These are phyloP conservation scores for Didymella glomerata DNA, from an alignment of 2,329 filamentous ascomycete genomes.

Conservation along the genomic window DNA sequence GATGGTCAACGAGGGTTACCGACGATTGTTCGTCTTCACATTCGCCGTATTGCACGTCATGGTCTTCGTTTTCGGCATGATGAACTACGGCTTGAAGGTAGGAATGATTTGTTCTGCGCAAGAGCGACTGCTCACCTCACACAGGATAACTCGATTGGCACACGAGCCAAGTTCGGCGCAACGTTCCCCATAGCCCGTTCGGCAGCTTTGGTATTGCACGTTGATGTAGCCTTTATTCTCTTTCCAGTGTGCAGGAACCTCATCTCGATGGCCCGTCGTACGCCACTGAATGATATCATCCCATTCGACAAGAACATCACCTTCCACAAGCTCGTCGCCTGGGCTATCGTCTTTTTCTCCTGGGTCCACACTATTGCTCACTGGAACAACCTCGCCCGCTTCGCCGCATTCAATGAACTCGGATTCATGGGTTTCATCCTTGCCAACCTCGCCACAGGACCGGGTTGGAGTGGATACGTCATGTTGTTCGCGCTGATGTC, in stretches of 20 bases:
- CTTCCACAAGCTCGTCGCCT: conserved; percentile 84
- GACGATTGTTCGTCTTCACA: conserved; percentile 80
- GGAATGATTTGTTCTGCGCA: background rate
- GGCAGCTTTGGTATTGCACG: conserved; percentile 78
- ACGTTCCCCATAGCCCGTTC: conserved; percentile 81
- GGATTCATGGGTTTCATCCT: conserved; percentile 80
- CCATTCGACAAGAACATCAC: conserved; percentile 91
- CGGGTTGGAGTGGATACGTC: conserved; percentile 85
- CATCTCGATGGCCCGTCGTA: conserved; percentile 81
- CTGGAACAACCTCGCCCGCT: conserved; percentile 85
- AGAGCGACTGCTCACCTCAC: conserved; percentile 19
- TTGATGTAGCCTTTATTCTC: conserved; percentile 81
- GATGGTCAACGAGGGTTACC: conserved; percentile 90
- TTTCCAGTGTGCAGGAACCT: conserved; percentile 85
- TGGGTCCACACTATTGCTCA: conserved; percentile 87
- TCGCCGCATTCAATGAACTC: conserved; percentile 76
- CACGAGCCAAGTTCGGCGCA: conserved; percentile 74
- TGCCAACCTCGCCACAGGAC: conserved; percentile 79
- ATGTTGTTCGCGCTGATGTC: conserved; percentile 82
- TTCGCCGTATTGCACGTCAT: conserved; percentile 78
- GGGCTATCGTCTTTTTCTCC: conserved; percentile 88
- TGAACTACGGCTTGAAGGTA: conserved; percentile 78
- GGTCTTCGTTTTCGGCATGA: conserved; percentile 81
- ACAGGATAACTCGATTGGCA: conserved; percentile 68
- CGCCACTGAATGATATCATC: conserved; percentile 83